phyloP scores from a whole-genome alignment of 106 monocot genomes.

The Dioscorea zingiberensis region DNA sequence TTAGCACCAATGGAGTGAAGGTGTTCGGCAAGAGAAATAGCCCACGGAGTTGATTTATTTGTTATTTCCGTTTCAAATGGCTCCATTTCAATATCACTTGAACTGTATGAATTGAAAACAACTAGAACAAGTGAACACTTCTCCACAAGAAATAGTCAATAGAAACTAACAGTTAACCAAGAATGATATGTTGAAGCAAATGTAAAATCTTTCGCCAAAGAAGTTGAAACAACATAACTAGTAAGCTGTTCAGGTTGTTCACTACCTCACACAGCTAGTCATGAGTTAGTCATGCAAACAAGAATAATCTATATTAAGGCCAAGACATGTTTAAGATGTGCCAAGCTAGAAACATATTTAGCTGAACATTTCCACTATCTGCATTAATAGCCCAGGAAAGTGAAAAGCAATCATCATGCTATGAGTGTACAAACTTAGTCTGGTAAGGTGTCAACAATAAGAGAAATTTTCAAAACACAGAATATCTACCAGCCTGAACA shows the following conservation, averaged over 20 bases:
- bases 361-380: background rate
- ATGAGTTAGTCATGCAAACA: no score
- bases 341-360: background rate
- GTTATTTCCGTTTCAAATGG: constrained; percentile 77
- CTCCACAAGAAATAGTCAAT: background rate
- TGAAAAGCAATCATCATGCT: no score
- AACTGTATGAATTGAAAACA: constrained; percentile 28
- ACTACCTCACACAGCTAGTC: no score
- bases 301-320: no score
- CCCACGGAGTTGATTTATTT: constrained; percentile 63
- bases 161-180: background rate
- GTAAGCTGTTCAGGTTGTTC: background rate
- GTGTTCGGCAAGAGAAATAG: constrained; percentile 82
- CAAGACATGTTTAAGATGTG: background rate
- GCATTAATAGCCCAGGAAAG: no score
- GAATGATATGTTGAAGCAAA: background rate
- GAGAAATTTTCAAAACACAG: no score
- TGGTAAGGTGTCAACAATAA: no score
- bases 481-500: no score
- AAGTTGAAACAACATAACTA: background rate
- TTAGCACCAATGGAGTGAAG: constrained; percentile 83
- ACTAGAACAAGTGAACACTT: background rate
- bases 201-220: background rate
- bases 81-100: constrained; percentile 50
- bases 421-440: no score